These are phyloP conservation scores for Stemphylium beticola DNA, from an alignment of 2,329 filamentous ascomycete genomes.

Conservation along the genomic window DNA sequence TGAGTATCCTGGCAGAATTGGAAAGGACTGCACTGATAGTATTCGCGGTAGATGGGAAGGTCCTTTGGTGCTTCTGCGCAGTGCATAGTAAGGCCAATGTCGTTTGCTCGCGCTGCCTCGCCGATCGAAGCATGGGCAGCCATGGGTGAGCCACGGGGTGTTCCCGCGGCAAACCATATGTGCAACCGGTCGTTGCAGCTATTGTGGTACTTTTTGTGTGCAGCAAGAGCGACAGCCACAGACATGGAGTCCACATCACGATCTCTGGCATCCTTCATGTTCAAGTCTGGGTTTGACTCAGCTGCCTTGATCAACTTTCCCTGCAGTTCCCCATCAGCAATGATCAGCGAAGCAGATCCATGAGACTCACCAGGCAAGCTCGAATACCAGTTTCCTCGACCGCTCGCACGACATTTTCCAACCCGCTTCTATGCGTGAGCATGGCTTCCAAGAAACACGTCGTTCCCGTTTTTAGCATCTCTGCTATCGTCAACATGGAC, in stretches of 20 bases:
- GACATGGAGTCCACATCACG: slow-evolving; percentile 47
- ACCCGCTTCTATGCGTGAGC: slow-evolving; percentile 42
- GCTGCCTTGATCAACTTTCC: slow-evolving; percentile 48
- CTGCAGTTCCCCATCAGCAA: slow-evolving; percentile 15
- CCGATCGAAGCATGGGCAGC: slow-evolving; percentile 52
- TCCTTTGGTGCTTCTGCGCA: slow-evolving; percentile 54
- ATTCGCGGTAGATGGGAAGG: slow-evolving; percentile 46
- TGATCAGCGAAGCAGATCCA: not conserved
- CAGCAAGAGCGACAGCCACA: slow-evolving; percentile 39
- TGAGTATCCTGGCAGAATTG: slow-evolving; percentile 38
- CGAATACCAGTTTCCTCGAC: slow-evolving; percentile 44
- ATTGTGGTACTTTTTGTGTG: slow-evolving; percentile 39
- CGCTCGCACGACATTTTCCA: slow-evolving; percentile 34
- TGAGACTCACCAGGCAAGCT: slow-evolving; percentile 28
- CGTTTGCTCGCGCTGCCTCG: slow-evolving; percentile 46
- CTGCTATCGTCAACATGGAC: slow-evolving; percentile 42
- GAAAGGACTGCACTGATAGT: slow-evolving; percentile 50
- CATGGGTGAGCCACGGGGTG: slow-evolving; percentile 54
- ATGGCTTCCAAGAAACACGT: slow-evolving; percentile 49
- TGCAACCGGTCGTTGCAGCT: slow-evolving; percentile 52
- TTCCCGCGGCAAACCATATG: slow-evolving; percentile 57
- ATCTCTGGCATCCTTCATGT: slow-evolving; percentile 47
- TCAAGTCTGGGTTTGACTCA: slow-evolving; percentile 43
- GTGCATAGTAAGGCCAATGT: slow-evolving; percentile 57
- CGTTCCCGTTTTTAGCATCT: slow-evolving; percentile 49